These are phyloP conservation scores for Amaranthus cruentus DNA, from an alignment of 148 eudicot genomes.

Conservation along the genomic window DNA sequence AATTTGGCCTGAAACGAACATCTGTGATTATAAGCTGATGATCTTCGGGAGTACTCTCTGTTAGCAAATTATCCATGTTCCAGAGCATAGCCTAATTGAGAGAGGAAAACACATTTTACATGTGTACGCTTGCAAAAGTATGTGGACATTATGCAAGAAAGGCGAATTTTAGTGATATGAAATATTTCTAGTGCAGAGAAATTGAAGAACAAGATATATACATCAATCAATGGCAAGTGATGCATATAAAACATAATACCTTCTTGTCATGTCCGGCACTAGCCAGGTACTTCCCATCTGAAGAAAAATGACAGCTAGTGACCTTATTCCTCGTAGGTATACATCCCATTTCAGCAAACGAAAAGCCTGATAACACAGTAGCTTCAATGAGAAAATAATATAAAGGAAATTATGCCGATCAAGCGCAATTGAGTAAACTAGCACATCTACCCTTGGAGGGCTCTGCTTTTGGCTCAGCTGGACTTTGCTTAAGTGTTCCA, in stretches of 20 bases:
- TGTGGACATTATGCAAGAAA: background rate
- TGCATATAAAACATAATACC: constrained; percentile 30
- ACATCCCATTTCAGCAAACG: constrained; percentile 76
- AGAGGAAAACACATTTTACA: constrained; percentile 16
- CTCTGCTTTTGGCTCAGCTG: constrained; percentile 79
- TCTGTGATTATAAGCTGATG: constrained; percentile 70
- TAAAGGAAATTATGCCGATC: background rate
- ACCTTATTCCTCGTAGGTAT: constrained; percentile 68
- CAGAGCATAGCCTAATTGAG: constrained; percentile 67
- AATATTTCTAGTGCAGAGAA: background rate
- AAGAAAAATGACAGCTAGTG: constrained; percentile 88
- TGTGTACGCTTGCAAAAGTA: constrained; percentile 5
- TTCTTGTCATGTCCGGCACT: constrained; percentile 94
- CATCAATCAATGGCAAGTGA: background rate
- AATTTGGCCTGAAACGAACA: constrained; percentile 80
- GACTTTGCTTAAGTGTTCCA: constrained; percentile 70
- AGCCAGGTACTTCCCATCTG: constrained; percentile 84
- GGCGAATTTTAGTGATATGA: background rate
- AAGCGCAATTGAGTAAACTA: background rate
- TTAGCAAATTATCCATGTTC: constrained; percentile 83
- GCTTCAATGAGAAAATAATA: background rate
- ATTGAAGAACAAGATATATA: background rate
- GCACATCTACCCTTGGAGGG: constrained; percentile 59
- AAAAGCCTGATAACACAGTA: constrained; percentile 53
- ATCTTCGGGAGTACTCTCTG: constrained; percentile 74